Evolutionary conservation across 352 stramenopile species (phyloP).

Genomic region (Pythium pyrilobum): DNA sequence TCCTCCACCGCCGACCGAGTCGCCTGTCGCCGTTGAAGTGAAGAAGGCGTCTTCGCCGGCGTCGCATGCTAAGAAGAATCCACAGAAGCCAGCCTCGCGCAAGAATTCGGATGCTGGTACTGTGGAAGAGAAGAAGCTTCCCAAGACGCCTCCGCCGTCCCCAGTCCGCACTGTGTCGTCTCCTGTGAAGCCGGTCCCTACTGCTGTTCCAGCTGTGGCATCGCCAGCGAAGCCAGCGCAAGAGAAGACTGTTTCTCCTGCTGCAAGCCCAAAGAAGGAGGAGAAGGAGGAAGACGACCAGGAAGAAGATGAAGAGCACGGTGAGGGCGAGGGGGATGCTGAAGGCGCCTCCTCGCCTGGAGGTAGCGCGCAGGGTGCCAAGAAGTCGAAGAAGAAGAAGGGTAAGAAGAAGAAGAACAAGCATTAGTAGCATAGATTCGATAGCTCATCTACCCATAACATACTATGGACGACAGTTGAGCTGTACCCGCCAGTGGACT

Average conservation of each 20-base stretch:
- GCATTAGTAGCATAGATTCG: neutral
- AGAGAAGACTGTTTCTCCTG: neutral
- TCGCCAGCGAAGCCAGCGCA: neutral
- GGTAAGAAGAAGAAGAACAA: slow-evolving; percentile 55
- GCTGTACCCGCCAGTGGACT: neutral
- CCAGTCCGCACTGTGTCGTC: neutral
- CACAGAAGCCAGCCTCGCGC: slow-evolving; percentile 18
- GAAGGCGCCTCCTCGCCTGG: slow-evolving; percentile 17
- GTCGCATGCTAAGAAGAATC: slow-evolving; percentile 13
- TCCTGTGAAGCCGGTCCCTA: neutral
- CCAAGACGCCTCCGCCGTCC: slow-evolving; percentile 15
- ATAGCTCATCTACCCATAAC: neutral
- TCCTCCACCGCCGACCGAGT: neutral
- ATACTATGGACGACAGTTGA: too few species aligned
- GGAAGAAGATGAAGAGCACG: slow-evolving; percentile 7
- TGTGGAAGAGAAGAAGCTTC: slow-evolving; percentile 8
- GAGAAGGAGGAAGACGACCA: slow-evolving; percentile 1
- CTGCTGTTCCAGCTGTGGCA: neutral
- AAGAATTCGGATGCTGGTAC: slow-evolving; percentile 17
- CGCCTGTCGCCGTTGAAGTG: neutral
- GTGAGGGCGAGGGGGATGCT: slow-evolving; percentile 11
- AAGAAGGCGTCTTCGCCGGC: neutral
- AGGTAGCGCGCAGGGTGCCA: slow-evolving; percentile 14
- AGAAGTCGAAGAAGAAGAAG: slow-evolving; percentile 58
- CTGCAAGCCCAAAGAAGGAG: slow-evolving; percentile 11